Percentiles rank a stretch among this genome's conserved stretches.
Evolutionary conservation across 2,329 filamentous ascomycete species (phyloP).

Genomic region (Fusarium verticillioides): DNA sequence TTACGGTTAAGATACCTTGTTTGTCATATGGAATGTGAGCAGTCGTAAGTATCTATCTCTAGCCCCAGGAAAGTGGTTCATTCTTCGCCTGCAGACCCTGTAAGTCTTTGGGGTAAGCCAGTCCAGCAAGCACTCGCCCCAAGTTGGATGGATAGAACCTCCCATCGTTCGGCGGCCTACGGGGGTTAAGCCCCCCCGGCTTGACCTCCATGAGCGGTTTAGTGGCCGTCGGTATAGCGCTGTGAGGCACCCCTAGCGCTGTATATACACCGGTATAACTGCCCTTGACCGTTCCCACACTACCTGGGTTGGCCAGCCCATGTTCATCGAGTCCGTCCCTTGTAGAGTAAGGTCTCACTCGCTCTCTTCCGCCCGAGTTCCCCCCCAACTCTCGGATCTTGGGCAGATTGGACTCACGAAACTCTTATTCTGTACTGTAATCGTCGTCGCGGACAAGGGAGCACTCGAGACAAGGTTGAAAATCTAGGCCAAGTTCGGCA

Average conservation of each 20-base stretch:
- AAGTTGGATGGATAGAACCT: constrained; percentile 3
- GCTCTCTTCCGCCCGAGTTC: constrained; percentile 20
- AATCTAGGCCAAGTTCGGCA: constrained; percentile 27
- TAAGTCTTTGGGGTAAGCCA: constrained; percentile 34
- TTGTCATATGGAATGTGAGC: background rate
- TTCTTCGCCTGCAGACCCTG: background rate
- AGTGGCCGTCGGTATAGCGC: constrained; percentile 35
- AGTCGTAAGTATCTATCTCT: constrained; percentile 18
- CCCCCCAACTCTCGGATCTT: constrained; percentile 19
- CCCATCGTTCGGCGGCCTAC: constrained; percentile 19
- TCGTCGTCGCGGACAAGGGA: constrained; percentile 6
- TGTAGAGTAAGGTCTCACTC: constrained; percentile 16
- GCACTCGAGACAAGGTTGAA: constrained; percentile 28
- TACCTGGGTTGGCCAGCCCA: constrained; percentile 19
- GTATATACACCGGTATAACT: constrained; percentile 26
- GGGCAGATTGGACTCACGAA: constrained; percentile 11
- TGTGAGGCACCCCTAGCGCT: constrained; percentile 31
- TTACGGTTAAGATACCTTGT: constrained; percentile 13
- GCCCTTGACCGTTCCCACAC: constrained; percentile 35
- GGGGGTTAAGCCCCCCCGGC: constrained; percentile 27
- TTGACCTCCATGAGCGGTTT: constrained; percentile 28
- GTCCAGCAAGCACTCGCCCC: no score
- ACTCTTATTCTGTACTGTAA: constrained; percentile 12
- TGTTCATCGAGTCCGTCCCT: constrained; percentile 20
- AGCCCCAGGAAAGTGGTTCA: constrained; percentile 27